These are phyloP conservation scores for Sergeia podlipaevii DNA, from an alignment of 208 protist species.

Conservation along the genomic window DNA sequence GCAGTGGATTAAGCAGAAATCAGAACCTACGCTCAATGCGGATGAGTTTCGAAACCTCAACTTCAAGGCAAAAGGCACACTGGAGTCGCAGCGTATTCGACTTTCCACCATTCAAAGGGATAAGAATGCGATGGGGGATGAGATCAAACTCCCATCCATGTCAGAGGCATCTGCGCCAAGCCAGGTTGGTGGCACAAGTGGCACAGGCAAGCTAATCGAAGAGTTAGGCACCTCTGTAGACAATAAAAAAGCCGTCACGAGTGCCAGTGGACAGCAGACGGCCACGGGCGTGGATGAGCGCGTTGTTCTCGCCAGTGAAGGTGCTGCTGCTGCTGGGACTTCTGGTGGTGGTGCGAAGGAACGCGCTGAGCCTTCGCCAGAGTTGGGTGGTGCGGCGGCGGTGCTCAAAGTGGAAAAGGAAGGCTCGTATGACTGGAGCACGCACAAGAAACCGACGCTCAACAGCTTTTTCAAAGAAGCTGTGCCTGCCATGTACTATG, in stretches of 20 bases:
- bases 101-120: constrained; percentile 38
- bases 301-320: constrained; percentile 8
- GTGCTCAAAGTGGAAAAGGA: constrained; percentile 34
- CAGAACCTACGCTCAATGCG: constrained; percentile 81
- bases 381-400: constrained; percentile 13
- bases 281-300: background rate
- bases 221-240: too few species aligned
- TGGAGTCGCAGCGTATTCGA: constrained; percentile 86
- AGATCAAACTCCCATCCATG: constrained; percentile 71
- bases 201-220: constrained; percentile 54
- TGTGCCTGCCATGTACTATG: constrained; percentile 56
- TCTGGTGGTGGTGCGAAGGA: too few species aligned
- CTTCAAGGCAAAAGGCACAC: constrained; percentile 81
- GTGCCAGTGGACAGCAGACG: background rate
- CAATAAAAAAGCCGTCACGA: constrained; percentile 5
- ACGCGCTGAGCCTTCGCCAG: background rate
- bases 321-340: too few species aligned
- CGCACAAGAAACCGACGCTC: constrained; percentile 48
- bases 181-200: constrained; percentile 31
- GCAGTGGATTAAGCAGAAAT: constrained; percentile 90
- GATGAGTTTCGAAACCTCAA: constrained; percentile 87
- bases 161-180: constrained; percentile 38
- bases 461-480: constrained; percentile 73
- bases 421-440: constrained; percentile 78
- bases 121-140: constrained; percentile 77